Evolutionary conservation across 495 filamentous ascomycete genomes (phyloP), one percentile per base, ranked within the genome.

Genomic region (Glarea lozoyensis): DNA sequence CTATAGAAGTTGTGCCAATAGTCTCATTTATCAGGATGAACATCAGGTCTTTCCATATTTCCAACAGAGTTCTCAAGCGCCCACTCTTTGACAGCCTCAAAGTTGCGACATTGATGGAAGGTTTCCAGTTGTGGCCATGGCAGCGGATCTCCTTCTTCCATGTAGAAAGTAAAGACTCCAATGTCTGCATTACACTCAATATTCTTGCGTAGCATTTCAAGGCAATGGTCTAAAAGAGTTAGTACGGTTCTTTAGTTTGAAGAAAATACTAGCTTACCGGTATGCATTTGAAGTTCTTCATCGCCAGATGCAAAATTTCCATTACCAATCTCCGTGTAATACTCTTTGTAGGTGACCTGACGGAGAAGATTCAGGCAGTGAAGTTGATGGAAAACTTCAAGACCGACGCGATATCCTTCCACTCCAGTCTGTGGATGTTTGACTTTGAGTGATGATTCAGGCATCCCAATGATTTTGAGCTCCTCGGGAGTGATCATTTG

Each of bases 361-460:
- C 73, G 61, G 3, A 74, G 37, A 16, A 73, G 49, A 47, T 75
- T 72, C 30, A 75, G 54, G 55, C 73, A 76, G 48, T 72, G 69
- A 15, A 76, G 58, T 53, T 76, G 70, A 52, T 76, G 70, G 56
- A 76, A 74, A 2, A 74, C 68, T 38, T 76, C 70, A n/a, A 76
- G 50, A 5, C 66, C 70, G 1, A 70, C 66, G 10, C 71, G 59
- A 46, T 70, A 73, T 0, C 70, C 70, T 37, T 64, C 61, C 37
- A 67, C 63, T 16, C 68, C 68, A 5, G 68, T 68, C 32, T 61
- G 61, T 22, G 68, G 71, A 47, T 73, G 59, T 27, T 61, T 67
- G 43, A 70, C 70, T 35, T 57, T 62, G 19, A 72, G 52, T 5
- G 64, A 66, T 35, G 60, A 56, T 23, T 61, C 55, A 9, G 69